Evolutionary conservation across 2,329 filamentous ascomycete species (phyloP).

Genomic region (Trichoderma sp.): DNA sequence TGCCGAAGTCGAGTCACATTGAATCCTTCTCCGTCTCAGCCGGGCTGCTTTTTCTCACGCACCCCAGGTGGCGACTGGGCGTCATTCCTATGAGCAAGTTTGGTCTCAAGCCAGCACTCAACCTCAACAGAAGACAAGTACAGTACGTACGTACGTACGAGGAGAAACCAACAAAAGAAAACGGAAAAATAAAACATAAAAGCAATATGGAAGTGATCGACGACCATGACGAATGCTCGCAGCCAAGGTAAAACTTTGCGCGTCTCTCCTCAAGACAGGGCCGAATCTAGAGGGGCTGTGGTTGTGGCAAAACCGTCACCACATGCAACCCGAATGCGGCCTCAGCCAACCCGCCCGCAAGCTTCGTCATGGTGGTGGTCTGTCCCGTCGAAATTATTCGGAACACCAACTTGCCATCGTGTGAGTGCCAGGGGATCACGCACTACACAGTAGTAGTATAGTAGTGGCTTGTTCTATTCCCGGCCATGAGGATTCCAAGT

Average conservation of each 20-base stretch:
- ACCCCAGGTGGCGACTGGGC: not conserved
- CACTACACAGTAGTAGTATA: not conserved
- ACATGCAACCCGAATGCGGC: not conserved
- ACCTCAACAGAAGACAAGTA: not conserved
- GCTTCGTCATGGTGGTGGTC: not conserved
- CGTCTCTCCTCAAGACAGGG: not conserved
- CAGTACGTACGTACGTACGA: not conserved
- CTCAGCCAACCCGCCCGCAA: conserved; percentile 2
- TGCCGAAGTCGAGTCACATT: not conserved
- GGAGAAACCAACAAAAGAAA: not conserved
- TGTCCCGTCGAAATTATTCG: not conserved
- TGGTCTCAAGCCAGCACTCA: not conserved
- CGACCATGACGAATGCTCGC: not conserved
- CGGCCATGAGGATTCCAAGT: not conserved
- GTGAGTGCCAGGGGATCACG: not conserved
- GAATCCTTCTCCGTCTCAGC: conserved; percentile 1
- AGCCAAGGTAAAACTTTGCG: not conserved
- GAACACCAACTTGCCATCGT: not conserved
- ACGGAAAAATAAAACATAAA: not conserved
- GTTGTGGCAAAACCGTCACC: not conserved
- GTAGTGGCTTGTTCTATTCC: not conserved
- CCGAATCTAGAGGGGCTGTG: not conserved
- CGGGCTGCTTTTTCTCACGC: not conserved
- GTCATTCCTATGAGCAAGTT: not conserved
- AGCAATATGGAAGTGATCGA: not conserved